Base-by-base conservation (phyloP, 768 basidiomycete species). In the Termitomyces bulborhizus region DNA sequence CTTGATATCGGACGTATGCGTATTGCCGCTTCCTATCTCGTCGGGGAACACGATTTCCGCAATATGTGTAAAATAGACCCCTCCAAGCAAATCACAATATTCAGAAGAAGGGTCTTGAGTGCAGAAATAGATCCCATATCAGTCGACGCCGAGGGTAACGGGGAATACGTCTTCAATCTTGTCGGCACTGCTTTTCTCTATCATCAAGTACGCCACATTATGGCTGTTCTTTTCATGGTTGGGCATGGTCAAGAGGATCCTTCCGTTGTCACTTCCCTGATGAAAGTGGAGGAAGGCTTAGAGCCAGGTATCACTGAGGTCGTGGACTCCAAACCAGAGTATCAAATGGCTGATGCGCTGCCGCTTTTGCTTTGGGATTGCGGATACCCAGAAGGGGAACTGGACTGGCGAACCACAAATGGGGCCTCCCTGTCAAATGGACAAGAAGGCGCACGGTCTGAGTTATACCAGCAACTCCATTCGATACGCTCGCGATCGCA, bases 21-120 rank as follows among this genome's bases (percentile, higher is more conserved):
- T 57, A 76, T 80, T 34, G 95, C 83, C 1, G 91, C 91, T 0
- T 59, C 72, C 2, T 73, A 79, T 6, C 76, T 99, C 46, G 69
- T 93, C 29, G 96, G 96, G 36, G 84, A 88, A 58, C 94, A 98
- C 73, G 96, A 98, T 71, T 98, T 97, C 65, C 84, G 95, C 15
- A 98, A 98, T 65, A 77, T 98, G 34, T 97, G 92, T 76, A 98
- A 95, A 67, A 71, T 98, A 21, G 96, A 98, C 66, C 81, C 92
- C 0, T 78, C 84, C 34, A 98, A 98, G 69, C 95, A 98, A 70
- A 87, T 98, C 58, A 84, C 86, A 24, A 79, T 81, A 55, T 96
- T 94, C 71, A 74, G 67, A 24, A 78, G 96, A 32, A 75, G 75
- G 21, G 85, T 98, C 51, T 60, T 84, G 39, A 75, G 73, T 16